Base-by-base conservation (phyloP, 345 rosid species). In the Iberis pinnata region DNA sequence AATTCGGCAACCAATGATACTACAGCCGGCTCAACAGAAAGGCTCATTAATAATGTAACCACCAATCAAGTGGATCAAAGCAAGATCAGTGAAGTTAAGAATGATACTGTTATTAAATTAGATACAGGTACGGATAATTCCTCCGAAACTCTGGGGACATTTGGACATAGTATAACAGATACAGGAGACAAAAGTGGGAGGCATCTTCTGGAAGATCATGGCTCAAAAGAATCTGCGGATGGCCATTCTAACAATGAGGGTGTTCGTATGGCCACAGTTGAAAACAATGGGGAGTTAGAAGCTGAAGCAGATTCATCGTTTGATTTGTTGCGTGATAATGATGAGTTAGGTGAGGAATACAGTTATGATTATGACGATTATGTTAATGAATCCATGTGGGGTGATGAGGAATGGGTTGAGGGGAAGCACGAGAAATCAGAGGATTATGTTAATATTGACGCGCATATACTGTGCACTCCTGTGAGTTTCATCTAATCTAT, bases 371-470 rank as follows among this genome's bases (percentile, higher is more conserved):
- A 93, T 72, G 96, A 93, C 67, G 99, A 93, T 69, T 78, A 80
- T 74, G 88, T 82, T 53, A 81, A 86, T 63, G 97, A 86, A 54
- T 45, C 74, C 53, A 70, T 78, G 96, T 93, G 97, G 99, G 92
- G 96, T 52, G 97, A 84, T 59, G 99, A 88, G 73, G 96, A 86
- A 58, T 93, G 96, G 96, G 76, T 70, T 27, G 99, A 93, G 76
- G 81, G 58, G 18, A 63, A 79, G 46, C 99, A 88, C 43, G 89
- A 84, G 76, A 82, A 77, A 59, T 53, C 80, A 65, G 97, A 88
- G 75, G 99, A 93, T 70, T 86, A 78, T 65, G 92, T 93, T 69
- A 80, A 86, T 63, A 59, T 93, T 52, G 99, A 93, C 48, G 80
- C 96, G 6, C 99, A 93, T 65, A 73, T 93, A 68, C 72, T 93